Percentiles rank a stretch among this genome's conserved stretches.
These are phyloP conservation scores for Panus rudis DNA, from an alignment of 768 basidiomycete genomes.

Conservation along the genomic window DNA sequence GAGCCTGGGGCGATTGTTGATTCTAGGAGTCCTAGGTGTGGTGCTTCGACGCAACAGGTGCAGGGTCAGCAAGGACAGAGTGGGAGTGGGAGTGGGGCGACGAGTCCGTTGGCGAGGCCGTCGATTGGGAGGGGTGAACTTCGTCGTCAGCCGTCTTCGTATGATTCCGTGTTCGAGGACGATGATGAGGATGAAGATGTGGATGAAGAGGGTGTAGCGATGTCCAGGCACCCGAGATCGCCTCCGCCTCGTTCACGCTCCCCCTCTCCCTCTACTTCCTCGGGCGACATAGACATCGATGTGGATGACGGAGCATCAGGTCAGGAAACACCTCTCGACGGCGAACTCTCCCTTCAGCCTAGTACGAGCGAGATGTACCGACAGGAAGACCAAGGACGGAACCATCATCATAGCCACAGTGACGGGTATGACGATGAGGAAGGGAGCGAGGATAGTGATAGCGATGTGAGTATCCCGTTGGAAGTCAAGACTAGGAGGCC, in stretches of 20 bases:
- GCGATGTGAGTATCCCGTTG: slow-evolving; percentile 17
- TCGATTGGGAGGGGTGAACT: slow-evolving; percentile 13
- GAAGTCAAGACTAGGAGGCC: slow-evolving; percentile 23
- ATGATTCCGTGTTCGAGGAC: too few species aligned
- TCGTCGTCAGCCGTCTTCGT: slow-evolving; percentile 19
- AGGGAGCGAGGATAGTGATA: slow-evolving; percentile 32
- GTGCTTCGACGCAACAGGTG: slow-evolving; percentile 13
- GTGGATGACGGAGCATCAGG: slow-evolving; percentile 26
- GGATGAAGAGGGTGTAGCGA: not conserved
- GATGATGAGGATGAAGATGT: too few species aligned
- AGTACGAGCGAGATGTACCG: slow-evolving; percentile 28
- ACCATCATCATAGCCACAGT: too few species aligned
- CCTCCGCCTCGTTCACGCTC: too few species aligned
- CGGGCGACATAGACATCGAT: slow-evolving; percentile 17
- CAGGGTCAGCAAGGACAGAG: slow-evolving; percentile 23
- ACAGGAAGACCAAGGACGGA: slow-evolving; percentile 26
- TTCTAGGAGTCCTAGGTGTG: slow-evolving; percentile 23
- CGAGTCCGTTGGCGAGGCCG: slow-evolving; percentile 33
- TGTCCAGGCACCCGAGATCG: not conserved
- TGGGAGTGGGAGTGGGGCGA: too few species aligned
- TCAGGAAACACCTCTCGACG: slow-evolving; percentile 19
- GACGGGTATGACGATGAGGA: too few species aligned
- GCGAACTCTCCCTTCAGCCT: slow-evolving; percentile 21
- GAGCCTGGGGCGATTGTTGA: slow-evolving; percentile 15
- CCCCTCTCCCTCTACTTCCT: too few species aligned